These are phyloP conservation scores for Termitomyces sp. DNA, from an alignment of 768 basidiomycete species.

Conservation along the genomic window DNA sequence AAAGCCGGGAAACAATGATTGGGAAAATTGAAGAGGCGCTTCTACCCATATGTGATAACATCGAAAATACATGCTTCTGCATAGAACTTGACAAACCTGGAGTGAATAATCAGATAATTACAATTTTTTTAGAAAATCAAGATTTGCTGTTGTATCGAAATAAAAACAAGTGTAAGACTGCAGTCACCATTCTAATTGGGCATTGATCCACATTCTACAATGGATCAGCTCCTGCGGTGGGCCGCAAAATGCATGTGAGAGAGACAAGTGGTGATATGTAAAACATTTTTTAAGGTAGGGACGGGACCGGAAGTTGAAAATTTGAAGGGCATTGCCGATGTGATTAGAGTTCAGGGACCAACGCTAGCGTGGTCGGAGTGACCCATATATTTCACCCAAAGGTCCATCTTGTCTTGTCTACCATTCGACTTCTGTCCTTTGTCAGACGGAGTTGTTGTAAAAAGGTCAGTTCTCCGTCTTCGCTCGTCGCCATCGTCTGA, in stretches of 20 bases:
- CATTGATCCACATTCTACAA: not conserved
- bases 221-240: not conserved
- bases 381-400: slow-evolving; percentile 38
- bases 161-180: not conserved
- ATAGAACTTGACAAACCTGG: not conserved
- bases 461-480: slow-evolving; percentile 35
- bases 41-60: not conserved
- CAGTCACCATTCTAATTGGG: not conserved
- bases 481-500: slow-evolving; percentile 14
- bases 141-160: not conserved
- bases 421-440: slow-evolving; percentile 25
- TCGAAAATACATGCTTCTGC: not conserved
- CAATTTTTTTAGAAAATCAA: not conserved
- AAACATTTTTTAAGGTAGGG: slow-evolving; percentile 26
- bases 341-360: slow-evolving; percentile 40
- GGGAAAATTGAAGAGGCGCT: not conserved
- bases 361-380: slow-evolving; percentile 33
- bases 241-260: not conserved
- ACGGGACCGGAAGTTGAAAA: slow-evolving; percentile 43
- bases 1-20: not conserved
- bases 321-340: slow-evolving; percentile 44
- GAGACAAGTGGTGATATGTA: slow-evolving; percentile 8
- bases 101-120: not conserved
- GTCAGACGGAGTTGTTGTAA: slow-evolving; percentile 31
- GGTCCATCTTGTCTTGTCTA: slow-evolving; percentile 18